phyloP scores from a whole-genome alignment of 2,329 filamentous ascomycete genomes.

The Curvularia eragrostidis region DNA sequence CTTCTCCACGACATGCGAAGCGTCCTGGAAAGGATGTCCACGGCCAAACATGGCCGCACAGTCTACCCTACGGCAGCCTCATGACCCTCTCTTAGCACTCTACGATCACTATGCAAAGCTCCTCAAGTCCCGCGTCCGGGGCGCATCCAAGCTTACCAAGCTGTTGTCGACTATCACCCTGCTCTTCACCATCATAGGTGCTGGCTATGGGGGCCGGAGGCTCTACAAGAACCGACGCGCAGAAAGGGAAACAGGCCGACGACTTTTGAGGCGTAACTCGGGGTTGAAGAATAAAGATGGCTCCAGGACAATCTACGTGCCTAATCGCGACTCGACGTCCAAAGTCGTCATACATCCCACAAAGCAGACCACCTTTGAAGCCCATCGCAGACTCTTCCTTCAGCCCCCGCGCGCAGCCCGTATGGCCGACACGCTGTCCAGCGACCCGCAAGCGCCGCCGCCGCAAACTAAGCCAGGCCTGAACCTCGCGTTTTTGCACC shows the following conservation, averaged over 20 bases:
- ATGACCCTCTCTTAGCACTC: slow-evolving; percentile 55
- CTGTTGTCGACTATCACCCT: slow-evolving; percentile 79
- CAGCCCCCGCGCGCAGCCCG: slow-evolving; percentile 87
- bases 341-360: slow-evolving; percentile 92
- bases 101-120: slow-evolving; percentile 59
- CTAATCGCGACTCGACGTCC: slow-evolving; percentile 84
- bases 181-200: slow-evolving; percentile 76
- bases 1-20: slow-evolving; percentile 33
- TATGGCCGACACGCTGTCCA: slow-evolving; percentile 65
- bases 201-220: slow-evolving; percentile 77
- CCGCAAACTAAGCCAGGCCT: slow-evolving; percentile 91
- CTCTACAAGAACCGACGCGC: slow-evolving; percentile 76
- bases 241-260: slow-evolving; percentile 82
- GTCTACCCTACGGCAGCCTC: slow-evolving; percentile 70
- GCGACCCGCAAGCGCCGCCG: slow-evolving; percentile 73
- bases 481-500: slow-evolving; percentile 94
- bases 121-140: slow-evolving; percentile 61
- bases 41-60: slow-evolving; percentile 76
- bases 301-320: slow-evolving; percentile 91
- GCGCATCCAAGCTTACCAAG: slow-evolving; percentile 73
- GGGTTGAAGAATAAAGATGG: slow-evolving; percentile 94
- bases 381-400: slow-evolving; percentile 89
- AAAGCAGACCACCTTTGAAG: slow-evolving; percentile 93
- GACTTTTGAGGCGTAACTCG: slow-evolving; percentile 87
- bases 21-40: slow-evolving; percentile 29